Percentiles rank a stretch among this genome's conserved stretches.
Evolutionary conservation across 805 yeast genomes (phyloP).

Genomic region (Metschnikowia bowlesiae): DNA sequence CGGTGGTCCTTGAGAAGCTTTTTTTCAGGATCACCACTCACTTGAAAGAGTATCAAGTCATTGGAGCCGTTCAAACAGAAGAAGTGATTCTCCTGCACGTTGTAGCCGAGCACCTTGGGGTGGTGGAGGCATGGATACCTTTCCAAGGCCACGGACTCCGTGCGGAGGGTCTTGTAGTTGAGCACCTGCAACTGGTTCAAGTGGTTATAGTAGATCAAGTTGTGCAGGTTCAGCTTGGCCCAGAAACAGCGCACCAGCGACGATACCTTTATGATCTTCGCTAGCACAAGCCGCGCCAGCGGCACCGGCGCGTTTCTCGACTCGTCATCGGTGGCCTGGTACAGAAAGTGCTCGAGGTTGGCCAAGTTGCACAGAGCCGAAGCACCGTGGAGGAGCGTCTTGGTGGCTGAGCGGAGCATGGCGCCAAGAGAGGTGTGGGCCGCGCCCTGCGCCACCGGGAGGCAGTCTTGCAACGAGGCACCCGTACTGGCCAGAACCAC

Average conservation of each 20-base stretch:
- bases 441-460: slow-evolving; percentile 28
- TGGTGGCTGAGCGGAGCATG: slow-evolving; percentile 31
- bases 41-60: slow-evolving; percentile 22
- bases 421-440: slow-evolving; percentile 24
- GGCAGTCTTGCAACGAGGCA: slow-evolving; percentile 30
- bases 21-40: background rate
- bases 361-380: slow-evolving; percentile 22
- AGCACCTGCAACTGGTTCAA: slow-evolving; percentile 29
- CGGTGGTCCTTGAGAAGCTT: background rate
- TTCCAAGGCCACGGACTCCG: slow-evolving; percentile 22
- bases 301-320: slow-evolving; percentile 24
- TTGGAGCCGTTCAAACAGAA: slow-evolving; percentile 23
- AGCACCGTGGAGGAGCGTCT: slow-evolving; percentile 27
- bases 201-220: slow-evolving; percentile 28
- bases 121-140: slow-evolving; percentile 29
- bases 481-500: slow-evolving; percentile 22
- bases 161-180: slow-evolving; percentile 29
- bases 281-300: slow-evolving; percentile 24
- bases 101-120: slow-evolving; percentile 23
- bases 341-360: slow-evolving; percentile 33
- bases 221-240: slow-evolving; percentile 38
- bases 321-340: slow-evolving; percentile 29
- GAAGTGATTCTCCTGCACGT: slow-evolving; percentile 23
- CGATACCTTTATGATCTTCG: slow-evolving; percentile 31
- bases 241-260: slow-evolving; percentile 30